phyloP scores from a whole-genome alignment of 257 asterid species.

The Lithospermum erythrorhizon region DNA sequence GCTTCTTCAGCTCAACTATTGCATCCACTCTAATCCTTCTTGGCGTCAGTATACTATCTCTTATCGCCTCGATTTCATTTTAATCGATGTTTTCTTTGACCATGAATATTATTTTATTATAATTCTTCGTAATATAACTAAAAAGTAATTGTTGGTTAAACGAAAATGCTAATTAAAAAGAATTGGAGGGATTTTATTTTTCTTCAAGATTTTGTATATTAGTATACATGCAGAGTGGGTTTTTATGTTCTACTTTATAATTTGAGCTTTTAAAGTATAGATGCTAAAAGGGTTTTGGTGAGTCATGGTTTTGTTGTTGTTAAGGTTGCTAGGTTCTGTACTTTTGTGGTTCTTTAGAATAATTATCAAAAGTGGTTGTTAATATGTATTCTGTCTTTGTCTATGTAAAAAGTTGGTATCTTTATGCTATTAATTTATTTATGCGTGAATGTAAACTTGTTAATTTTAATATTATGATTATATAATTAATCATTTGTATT shows the following conservation, averaged over 20 bases:
- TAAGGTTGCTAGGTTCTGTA: not conserved
- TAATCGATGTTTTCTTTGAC: too few species aligned
- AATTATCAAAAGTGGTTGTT: not conserved
- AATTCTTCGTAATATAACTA: too few species aligned
- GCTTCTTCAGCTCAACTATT: conserved; percentile 85
- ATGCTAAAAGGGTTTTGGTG: not conserved
- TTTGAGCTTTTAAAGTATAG: conserved; percentile 1
- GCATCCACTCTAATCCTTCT: conserved; percentile 97
- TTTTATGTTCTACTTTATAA: not conserved
- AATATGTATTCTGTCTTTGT: not conserved
- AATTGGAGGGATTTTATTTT: too few species aligned
- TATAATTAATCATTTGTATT: too few species aligned
- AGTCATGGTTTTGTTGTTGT: not conserved
- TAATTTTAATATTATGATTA: too few species aligned
- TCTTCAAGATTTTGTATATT: not conserved
- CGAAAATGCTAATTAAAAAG: too few species aligned
- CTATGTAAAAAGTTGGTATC: not conserved
- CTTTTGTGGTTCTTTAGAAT: not conserved
- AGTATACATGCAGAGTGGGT: not conserved
- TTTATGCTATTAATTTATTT: not conserved
- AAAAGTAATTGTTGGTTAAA: too few species aligned
- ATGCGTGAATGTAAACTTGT: too few species aligned
- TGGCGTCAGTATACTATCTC: conserved; percentile 42
- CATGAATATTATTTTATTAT: too few species aligned
- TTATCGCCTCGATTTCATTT: not conserved